phyloP scores from a whole-genome alignment of 768 basidiomycete species.

The Suillus occidentalis region DNA sequence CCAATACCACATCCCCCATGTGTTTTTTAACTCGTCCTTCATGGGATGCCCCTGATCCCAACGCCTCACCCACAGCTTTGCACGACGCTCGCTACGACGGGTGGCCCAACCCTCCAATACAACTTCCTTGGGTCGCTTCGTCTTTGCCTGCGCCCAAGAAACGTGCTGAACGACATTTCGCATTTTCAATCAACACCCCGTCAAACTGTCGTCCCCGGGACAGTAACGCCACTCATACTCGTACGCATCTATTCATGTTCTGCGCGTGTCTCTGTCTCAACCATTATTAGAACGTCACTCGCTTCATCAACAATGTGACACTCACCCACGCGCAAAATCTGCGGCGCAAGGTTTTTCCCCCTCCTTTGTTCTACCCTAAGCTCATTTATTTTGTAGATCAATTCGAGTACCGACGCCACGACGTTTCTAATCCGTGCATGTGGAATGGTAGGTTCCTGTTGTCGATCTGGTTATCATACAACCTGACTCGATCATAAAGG shows the following conservation, averaged over 20 bases:
- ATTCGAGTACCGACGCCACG: neutral
- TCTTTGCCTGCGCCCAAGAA: neutral
- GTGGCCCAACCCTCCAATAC: neutral
- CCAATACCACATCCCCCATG: neutral
- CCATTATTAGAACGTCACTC: neutral
- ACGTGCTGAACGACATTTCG: neutral
- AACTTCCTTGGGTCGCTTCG: neutral
- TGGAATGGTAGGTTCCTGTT: neutral
- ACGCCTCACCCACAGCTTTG: neutral
- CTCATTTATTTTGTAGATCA: neutral
- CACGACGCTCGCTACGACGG: constrained; percentile 3
- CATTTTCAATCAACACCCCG: neutral
- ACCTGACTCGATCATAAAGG: neutral
- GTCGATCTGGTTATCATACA: neutral
- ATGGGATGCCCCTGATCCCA: neutral
- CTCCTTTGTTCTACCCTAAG: no score
- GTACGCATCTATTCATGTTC: neutral
- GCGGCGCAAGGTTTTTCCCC: neutral
- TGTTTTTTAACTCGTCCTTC: neutral
- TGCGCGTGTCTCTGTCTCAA: neutral
- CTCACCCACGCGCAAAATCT: neutral
- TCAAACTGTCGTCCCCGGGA: neutral
- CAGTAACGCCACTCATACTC: neutral
- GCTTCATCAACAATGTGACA: neutral
- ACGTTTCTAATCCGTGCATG: neutral